A percentile compares a stretch with the other conserved stretches of the same genome.
Evolutionary conservation across 306 rosid genomes (phyloP).

Genomic region (Begonia fuchsioides): DNA sequence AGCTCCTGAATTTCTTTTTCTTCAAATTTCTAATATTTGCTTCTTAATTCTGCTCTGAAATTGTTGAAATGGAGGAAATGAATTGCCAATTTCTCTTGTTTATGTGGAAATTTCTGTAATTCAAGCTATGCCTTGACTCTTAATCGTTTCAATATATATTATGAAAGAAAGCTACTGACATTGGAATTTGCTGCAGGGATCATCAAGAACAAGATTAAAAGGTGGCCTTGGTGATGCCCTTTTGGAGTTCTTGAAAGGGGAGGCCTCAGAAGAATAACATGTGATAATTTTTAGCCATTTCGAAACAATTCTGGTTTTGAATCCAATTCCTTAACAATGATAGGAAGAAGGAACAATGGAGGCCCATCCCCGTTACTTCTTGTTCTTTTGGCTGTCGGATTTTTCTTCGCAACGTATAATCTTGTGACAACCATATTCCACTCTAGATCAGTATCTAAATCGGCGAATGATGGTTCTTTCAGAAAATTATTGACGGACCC

Average conservation of each 20-base stretch:
- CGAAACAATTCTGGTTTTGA: conserved; percentile 5
- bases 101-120: too few relatives aligned
- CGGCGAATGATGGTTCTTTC: conserved; percentile 12
- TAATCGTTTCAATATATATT: too few relatives aligned
- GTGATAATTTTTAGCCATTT: conserved; percentile 1
- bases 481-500: conserved; percentile 39
- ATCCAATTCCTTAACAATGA: conserved; percentile 7
- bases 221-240: background rate
- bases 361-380: conserved; percentile 49
- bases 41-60: background rate
- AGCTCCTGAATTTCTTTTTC: background rate
- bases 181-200: background rate
- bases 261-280: background rate
- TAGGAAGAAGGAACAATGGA: conserved; percentile 47
- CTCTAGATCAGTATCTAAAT: conserved; percentile 33
- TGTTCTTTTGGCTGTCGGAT: conserved; percentile 53
- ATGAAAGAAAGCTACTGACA: too few relatives aligned
- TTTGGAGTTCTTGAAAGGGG: background rate
- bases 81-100: background rate
- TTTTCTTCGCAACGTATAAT: conserved; percentile 72
- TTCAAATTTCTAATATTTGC: too few relatives aligned
- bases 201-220: background rate
- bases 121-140: too few relatives aligned
- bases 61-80: background rate
- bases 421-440: conserved; percentile 44